Base-by-base conservation (phyloP, 2,329 filamentous ascomycete species). In the Aspergillus costaricaensis region DNA sequence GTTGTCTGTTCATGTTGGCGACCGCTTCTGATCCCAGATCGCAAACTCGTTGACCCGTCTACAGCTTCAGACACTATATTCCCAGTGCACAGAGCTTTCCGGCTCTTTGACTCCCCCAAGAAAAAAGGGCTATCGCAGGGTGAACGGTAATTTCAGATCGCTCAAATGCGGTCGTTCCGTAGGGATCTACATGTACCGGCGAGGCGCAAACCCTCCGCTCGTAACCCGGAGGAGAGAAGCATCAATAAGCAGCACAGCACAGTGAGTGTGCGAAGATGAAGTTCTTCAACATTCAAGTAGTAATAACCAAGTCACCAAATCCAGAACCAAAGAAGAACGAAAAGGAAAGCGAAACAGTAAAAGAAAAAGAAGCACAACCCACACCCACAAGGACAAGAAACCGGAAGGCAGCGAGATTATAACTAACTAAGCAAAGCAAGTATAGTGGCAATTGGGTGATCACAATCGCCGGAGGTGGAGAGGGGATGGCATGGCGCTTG, bases 1-100 rank as follows among this genome's bases (percentile, higher is more conserved):
- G 41, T 39, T 57, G 55, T 21, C 58, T 44, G 47, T 55, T 60
- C 68, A 70, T 70, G 9, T 48, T 63, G 54, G 32, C 47, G 15
- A 41, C 2, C 15, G 23, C 27, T 32, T 52, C 15, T 48, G 12
- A 15, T 36, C 5, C 32, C 32, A 15, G 32, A 36, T 36, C 12
- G 32, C 32, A 14, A 36, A 14, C 38, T n/a, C 10, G 23, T 23
- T 36, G 25, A 17, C n/a, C 15, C 14, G 10, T 38, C 21, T 4
- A 52, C 39, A 30, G 15, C 38, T 38, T 3, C 54, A 23, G 39
- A 21, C 19, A 21, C 21, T 30, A 21, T 44, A 38, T 43, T 43
- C 10, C 23, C 14, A 9, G 10, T 38, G 47, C 4, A 3, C 23
- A 50, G 27, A 41, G 41, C 41, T 27, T 19, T 36, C 8, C 8